A percentile compares a stretch with the other conserved stretches of the same genome.
These are phyloP conservation scores for Apiotrichum gamsii DNA, from an alignment of 1,284 basidiomycete species.

Conservation along the genomic window DNA sequence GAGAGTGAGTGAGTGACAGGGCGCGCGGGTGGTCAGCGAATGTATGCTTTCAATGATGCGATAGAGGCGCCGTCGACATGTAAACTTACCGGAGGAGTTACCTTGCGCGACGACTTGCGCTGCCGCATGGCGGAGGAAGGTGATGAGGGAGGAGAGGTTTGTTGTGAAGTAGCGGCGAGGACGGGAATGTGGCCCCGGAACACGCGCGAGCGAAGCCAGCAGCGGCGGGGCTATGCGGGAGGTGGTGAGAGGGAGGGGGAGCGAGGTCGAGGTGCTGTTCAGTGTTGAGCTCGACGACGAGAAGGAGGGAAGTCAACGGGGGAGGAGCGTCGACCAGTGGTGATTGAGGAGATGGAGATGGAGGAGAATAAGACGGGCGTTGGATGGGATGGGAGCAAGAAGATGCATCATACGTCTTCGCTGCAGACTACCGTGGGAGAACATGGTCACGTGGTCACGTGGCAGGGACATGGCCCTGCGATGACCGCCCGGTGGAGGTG, in stretches of 20 bases:
- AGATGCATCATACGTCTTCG: no score
- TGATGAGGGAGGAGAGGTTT: neutral
- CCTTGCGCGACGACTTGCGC: constrained; percentile 35
- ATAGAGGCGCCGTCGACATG: no score
- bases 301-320: neutral
- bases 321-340: no score
- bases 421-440: constrained; percentile 1
- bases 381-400: no score
- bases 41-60: no score
- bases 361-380: no score
- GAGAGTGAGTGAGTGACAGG: no score
- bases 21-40: no score
- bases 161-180: neutral
- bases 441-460: neutral
- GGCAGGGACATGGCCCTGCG: no score
- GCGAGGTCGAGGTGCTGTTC: neutral
- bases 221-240: neutral
- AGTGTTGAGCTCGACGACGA: neutral
- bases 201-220: neutral
- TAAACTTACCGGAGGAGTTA: constrained; percentile 26
- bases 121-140: constrained; percentile 29
- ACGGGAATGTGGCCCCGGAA: neutral
- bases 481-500: neutral
- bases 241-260: neutral
- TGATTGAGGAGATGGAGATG: no score